Evolutionary conservation across 2,329 filamentous ascomycete genomes (phyloP), one percentile per base, ranked within the genome.

Genomic region (Dactylellina drechsleri): DNA sequence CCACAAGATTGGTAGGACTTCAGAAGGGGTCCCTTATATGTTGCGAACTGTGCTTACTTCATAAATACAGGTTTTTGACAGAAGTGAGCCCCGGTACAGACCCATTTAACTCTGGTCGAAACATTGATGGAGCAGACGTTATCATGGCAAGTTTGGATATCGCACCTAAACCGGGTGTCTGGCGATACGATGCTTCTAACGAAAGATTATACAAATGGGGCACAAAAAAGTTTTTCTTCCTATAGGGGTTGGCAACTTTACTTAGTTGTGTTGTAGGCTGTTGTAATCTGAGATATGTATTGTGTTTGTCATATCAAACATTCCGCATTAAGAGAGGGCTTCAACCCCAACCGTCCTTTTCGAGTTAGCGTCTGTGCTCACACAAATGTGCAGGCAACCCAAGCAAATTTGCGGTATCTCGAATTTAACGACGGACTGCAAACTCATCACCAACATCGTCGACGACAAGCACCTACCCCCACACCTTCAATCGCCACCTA

Each of bases 351-450:
- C 36, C 4, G 13, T 26, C 64, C 52, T 12, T 57, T 68, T 68
- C 12, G n/a, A 53, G 71, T 65, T 75, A 75, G 71, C 64, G 15
- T 31, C 52, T 23, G 28, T 41, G n/a, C 49, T 40, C 71, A 75
- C 71, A 75, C 71, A 75, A 75, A 59, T 41, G 64, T 53, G 43
- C 70, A 64, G 68, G 61, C 68, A 64, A 75, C 71, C 71, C 71
- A 75, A 65, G 58, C 56, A 75, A 75, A 68, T 68, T 75, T 68
- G 71, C 58, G 64, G 52, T 50, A 68, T 65, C 64, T 75, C 50
- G 64, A 75, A 67, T 62, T 36, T 49, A 28, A 45, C 16, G 57
- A 43, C 70, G 18, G 49, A 65, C 62, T 56, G 45, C 20, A 47
- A 53, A 56, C 41, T 36, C 36, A 74, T 74, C 70, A 74, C 70